Evolutionary conservation across 1,284 basidiomycete genomes (phyloP).

Genomic region (Ceratobasidium papillatum): DNA sequence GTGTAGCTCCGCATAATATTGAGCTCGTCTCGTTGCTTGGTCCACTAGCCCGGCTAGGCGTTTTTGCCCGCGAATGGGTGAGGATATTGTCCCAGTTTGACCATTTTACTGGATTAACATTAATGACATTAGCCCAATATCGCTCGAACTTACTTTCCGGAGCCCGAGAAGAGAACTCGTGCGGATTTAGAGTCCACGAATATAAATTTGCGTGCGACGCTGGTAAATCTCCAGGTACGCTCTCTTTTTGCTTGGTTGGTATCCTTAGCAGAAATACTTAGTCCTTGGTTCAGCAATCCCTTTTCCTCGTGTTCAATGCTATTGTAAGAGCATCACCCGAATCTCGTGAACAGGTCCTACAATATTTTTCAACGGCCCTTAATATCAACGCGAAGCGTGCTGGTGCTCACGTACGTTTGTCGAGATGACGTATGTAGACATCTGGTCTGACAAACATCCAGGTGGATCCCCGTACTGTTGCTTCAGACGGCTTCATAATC

Average conservation of each 20-base stretch:
- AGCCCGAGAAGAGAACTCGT: slow-evolving; percentile 76
- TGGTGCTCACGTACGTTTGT: slow-evolving; percentile 77
- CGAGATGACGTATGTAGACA: background rate
- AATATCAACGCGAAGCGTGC: slow-evolving; percentile 85
- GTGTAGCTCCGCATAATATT: slow-evolving; percentile 63
- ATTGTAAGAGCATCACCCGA: slow-evolving; percentile 84
- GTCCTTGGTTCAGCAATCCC: slow-evolving; percentile 61
- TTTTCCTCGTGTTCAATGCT: slow-evolving; percentile 91
- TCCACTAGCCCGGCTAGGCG: slow-evolving; percentile 80
- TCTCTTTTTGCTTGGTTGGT: background rate
- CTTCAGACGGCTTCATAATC: slow-evolving; percentile 92
- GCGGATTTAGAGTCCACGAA: slow-evolving; percentile 86
- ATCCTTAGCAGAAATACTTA: slow-evolving; percentile 24
- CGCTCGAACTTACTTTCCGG: slow-evolving; percentile 82
- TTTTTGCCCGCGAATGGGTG: slow-evolving; percentile 90
- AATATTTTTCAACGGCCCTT: slow-evolving; percentile 80
- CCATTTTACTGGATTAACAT: background rate
- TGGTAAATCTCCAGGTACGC: slow-evolving; percentile 80
- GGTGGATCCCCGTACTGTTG: slow-evolving; percentile 86
- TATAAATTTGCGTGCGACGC: slow-evolving; percentile 79
- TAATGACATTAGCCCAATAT: slow-evolving; percentile 71
- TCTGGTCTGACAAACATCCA: slow-evolving; percentile 48
- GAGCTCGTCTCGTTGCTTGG: slow-evolving; percentile 78
- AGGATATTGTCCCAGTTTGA: slow-evolving; percentile 49
- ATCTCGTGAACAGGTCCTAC: slow-evolving; percentile 84